Evolutionary conservation across 1,139 yeast species (phyloP), one percentile per base, ranked within the genome.

Genomic region (Zygosaccharomyces sapae): DNA sequence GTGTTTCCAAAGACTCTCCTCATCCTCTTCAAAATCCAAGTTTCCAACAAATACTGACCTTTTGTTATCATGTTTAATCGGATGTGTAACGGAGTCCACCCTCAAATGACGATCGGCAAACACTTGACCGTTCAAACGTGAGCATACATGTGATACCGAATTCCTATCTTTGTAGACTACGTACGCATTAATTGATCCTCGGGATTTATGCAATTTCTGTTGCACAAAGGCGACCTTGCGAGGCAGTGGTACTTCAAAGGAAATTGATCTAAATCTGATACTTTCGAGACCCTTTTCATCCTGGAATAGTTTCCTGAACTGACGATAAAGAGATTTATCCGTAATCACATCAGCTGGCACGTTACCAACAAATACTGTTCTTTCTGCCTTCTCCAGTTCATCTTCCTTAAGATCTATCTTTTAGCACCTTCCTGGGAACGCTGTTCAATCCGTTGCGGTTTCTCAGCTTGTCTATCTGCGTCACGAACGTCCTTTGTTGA

Each of bases 1-100:
- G 66, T 85, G 88, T 50, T 73, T 76, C 96, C 97, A 94, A 45
- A 92, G 73, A 30, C 80, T 76, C 65, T 92, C 98, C 67, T 92
- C 99, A 50, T 79, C 77, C 65, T 87, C 95, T 66, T 89, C 96
- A 64, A 92, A 94, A 65, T 89, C 95, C 55, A 92, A 74, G 66
- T 92, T 92, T 30, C 99, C 99, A 30, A 94, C 92, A 65, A 94
- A 94, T 33, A 94, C 79, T 33, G 94, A 83, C 55, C 89, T 77
- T 63, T 82, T 85, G 65, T 84, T 83, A 60, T 88, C 96, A 60
- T 86, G 90, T 54, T 84, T 80, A 5, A 89, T 75, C 19, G 98
- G 98, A 64, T 90, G 96, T 0, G 95, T 79, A 16, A 90, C 86
- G 50, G 89, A 89, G 66, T 94, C 98, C 16, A 92, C 94, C 61